These are phyloP conservation scores for Zymoseptoria ardabiliae DNA, from an alignment of 2,329 filamentous ascomycete genomes.

Conservation along the genomic window DNA sequence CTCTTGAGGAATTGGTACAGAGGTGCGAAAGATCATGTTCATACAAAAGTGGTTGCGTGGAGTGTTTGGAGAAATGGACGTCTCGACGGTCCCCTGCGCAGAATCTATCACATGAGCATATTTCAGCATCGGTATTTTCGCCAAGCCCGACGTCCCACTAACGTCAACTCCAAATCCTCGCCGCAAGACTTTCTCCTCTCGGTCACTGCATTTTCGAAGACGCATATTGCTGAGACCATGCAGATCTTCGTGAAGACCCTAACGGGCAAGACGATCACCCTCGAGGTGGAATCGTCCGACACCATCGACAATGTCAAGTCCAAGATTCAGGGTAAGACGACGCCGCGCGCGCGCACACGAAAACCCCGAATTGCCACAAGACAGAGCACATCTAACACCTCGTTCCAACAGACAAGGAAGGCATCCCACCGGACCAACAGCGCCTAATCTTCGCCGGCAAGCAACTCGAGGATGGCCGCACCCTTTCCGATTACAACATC, in stretches of 20 bases:
- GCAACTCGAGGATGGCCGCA: constrained; percentile 99
- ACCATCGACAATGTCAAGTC: constrained; percentile 99
- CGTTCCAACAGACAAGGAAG: constrained; percentile 82
- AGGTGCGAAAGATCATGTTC: no score
- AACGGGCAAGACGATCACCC: constrained; percentile 99
- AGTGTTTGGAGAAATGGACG: no score
- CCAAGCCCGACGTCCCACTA: not conserved
- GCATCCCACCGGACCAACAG: constrained; percentile 98
- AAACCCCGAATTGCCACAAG: not conserved
- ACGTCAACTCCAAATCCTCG: not conserved
- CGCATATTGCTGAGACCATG: constrained; percentile 12
- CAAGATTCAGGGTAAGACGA: constrained; percentile 65
- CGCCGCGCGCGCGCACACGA: not conserved
- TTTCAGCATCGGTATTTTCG: not conserved
- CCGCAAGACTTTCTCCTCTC: not conserved
- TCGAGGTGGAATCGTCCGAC: constrained; percentile 99
- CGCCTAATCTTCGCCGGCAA: constrained; percentile 99
- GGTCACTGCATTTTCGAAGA: constrained; percentile 3
- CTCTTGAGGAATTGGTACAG: not conserved
- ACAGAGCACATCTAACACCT: constrained; percentile 4
- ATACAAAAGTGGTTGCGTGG: no score
- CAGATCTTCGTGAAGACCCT: constrained; percentile 61
- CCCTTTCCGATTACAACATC: constrained; percentile 99
- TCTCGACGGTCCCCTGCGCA: no score
- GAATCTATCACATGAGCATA: not conserved